A percentile compares a stretch with the other conserved stretches of the same genome.
These are phyloP conservation scores for Helichrysum umbraculigerum DNA, from an alignment of 129 eudicot species.

Conservation along the genomic window DNA sequence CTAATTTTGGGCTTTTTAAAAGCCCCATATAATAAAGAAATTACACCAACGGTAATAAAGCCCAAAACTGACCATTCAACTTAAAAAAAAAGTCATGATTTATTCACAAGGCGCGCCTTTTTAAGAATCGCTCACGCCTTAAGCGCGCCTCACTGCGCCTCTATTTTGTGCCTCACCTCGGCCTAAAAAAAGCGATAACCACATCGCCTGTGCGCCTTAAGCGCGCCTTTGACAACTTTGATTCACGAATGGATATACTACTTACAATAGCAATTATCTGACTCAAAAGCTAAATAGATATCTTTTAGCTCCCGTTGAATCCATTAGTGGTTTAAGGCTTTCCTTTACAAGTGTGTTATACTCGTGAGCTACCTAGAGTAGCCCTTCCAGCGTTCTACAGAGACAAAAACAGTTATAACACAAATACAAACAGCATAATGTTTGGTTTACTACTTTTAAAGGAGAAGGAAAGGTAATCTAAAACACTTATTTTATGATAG, in stretches of 20 bases:
- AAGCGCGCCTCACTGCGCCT: too few species aligned
- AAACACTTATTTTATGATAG: not conserved
- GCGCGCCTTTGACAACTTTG: too few species aligned
- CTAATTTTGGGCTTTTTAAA: too few species aligned
- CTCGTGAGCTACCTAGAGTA: not conserved
- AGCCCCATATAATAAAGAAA: too few species aligned
- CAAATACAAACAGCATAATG: not conserved
- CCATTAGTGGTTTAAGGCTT: not conserved
- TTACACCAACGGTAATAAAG: too few species aligned
- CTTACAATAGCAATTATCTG: not conserved
- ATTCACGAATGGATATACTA: not conserved
- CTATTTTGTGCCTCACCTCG: too few species aligned
- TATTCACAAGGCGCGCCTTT: too few species aligned
- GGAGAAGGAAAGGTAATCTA: not conserved
- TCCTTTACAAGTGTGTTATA: not conserved
- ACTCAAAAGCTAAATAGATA: not conserved
- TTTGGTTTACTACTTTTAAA: not conserved
- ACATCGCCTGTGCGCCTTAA: too few species aligned
- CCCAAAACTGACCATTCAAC: too few species aligned
- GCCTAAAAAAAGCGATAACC: too few species aligned
- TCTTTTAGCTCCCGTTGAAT: not conserved
- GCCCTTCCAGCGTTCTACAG: not conserved
- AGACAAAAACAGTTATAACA: not conserved
- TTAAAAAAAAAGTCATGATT: too few species aligned
- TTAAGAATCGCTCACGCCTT: too few species aligned